A percentile compares a stretch with the other conserved stretches of the same genome.
Evolutionary conservation across 768 basidiomycete genomes (phyloP).

Genomic region (Paxillus involutus): DNA sequence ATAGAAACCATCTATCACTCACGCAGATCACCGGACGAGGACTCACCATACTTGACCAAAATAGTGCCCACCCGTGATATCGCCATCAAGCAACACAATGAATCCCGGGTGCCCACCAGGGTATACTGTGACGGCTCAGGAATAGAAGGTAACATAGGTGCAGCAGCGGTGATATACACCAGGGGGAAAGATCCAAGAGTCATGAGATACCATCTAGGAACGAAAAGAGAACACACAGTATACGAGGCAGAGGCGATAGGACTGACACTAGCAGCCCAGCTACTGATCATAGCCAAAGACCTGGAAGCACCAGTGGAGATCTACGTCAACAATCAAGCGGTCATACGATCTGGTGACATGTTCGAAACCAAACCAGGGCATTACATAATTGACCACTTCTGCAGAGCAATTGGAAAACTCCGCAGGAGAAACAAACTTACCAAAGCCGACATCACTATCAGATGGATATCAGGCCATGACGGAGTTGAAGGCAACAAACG

Average conservation of each 20-base stretch:
- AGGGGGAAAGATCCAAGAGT: neutral
- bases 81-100: neutral
- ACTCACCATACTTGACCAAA: neutral
- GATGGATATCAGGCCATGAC: conserved; percentile 18
- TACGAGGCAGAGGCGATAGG: conserved; percentile 3
- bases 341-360: neutral
- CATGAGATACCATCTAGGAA: conserved; percentile 10
- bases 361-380: conserved; percentile 5
- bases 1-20: neutral
- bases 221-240: conserved; percentile 2
- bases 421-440: conserved; percentile 11
- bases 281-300: neutral
- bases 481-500: conserved; percentile 17
- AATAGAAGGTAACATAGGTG: neutral
- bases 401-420: neutral
- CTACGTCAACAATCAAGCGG: conserved; percentile 6
- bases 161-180: neutral
- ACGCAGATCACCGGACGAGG: neutral
- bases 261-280: neutral
- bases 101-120: neutral
- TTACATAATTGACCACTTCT: conserved; percentile 7
- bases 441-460: conserved; percentile 6
- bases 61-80: neutral
- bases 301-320: neutral
- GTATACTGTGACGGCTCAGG: neutral